A percentile compares a stretch with the other conserved stretches of the same genome.
phyloP scores from a whole-genome alignment of 2,329 filamentous ascomycete genomes.

The Reticulascus tulasneorum region DNA sequence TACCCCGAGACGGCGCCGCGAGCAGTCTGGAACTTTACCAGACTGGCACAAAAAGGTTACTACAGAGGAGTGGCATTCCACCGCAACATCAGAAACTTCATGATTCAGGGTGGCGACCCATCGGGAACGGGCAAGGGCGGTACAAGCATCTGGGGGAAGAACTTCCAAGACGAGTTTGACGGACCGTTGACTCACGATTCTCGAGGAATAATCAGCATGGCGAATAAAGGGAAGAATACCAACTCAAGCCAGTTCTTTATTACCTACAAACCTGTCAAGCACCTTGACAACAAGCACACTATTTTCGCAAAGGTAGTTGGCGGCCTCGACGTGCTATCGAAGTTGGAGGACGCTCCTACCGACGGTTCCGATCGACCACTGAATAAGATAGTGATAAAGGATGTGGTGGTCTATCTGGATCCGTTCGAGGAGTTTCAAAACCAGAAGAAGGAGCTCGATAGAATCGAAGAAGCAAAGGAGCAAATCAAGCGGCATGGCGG shows the following conservation, averaged over 20 bases:
- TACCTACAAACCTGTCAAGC: constrained; percentile 76
- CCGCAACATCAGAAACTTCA: constrained; percentile 91
- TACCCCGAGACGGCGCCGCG: constrained; percentile 87
- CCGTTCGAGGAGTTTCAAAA: constrained; percentile 92
- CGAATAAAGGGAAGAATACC: constrained; percentile 97
- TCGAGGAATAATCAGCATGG: constrained; percentile 84
- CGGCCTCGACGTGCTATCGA: constrained; percentile 65
- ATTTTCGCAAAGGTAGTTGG: constrained; percentile 86
- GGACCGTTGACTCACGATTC: constrained; percentile 80
- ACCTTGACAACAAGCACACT: constrained; percentile 95
- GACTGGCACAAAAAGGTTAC: constrained; percentile 82
- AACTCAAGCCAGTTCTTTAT: constrained; percentile 96
- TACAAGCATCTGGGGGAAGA: constrained; percentile 86
- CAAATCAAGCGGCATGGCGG: constrained; percentile 63
- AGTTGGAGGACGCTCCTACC: constrained; percentile 73
- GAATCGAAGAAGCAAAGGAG: constrained; percentile 52
- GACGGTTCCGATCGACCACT: constrained; percentile 73
- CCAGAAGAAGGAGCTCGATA: constrained; percentile 63
- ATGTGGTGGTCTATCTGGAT: constrained; percentile 84
- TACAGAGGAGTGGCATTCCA: constrained; percentile 85
- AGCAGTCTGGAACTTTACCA: constrained; percentile 96
- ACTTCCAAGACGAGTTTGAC: constrained; percentile 91
- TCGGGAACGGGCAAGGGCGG: constrained; percentile 91
- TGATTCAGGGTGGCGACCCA: constrained; percentile 96
- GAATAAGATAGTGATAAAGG: constrained; percentile 74